Base-by-base conservation (phyloP, 768 basidiomycete species). In the Boletus subcaerulescens region DNA sequence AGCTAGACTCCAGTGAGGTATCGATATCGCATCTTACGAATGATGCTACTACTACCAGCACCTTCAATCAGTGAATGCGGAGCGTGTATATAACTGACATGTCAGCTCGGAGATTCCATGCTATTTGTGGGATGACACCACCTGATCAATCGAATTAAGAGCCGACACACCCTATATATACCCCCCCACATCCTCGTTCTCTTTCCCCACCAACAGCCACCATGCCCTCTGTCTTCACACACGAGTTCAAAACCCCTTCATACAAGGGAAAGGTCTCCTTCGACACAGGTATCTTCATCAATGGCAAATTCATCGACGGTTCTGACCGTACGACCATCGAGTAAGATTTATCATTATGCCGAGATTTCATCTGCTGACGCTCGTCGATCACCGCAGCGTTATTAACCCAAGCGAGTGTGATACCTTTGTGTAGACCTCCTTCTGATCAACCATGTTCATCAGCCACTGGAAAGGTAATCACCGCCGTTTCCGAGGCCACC, bases 241-340 rank as follows among this genome's bases (percentile, higher is more conserved):
- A 86, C 72, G 68, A 74, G 17, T 86, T 86, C 59, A 69, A 85
- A 45, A 80, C 78, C 9, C 73, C 73, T 40, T 58, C 72, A 56
- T 87, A 71, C 81, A 86, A 82, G 69, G 85, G 83, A n/a, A 73
- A 74, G 45, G 74, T 77, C 18, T 74, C 74, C 7, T 73, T 89
- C 57, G 73, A 75, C 61, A 87, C 87, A 4, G 87, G 89, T 31
- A 63, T 91, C 52, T 91, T 84, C 75, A 89, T 93, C 66, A 76
- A 81, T 63, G 84, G 84, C 59, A 65, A 89, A 68, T 92, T 80
- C 63, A 72, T 81, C 14, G 81, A 84, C 35, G 82, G 84, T 18
- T 74, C 76, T 18, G 73, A 80, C 7, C 69, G 73, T 2, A 79
- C 74, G n/a, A 80, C 79, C n/a, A 85, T 91, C 65, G 85, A 89